Evolutionary conservation across 2,329 filamentous ascomycete species (phyloP).

Genomic region (Penicillium digitatum): DNA sequence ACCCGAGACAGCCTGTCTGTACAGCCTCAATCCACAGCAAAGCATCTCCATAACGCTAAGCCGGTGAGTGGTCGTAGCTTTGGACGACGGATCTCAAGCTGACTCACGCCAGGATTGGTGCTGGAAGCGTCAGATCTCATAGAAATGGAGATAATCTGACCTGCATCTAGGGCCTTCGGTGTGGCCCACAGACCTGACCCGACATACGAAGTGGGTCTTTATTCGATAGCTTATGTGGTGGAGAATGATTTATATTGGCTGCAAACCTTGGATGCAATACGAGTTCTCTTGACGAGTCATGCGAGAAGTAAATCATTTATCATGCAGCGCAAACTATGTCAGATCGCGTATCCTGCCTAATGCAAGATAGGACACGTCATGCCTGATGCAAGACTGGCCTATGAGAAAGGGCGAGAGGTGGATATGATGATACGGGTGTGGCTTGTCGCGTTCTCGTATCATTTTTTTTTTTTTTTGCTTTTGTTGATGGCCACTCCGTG

Average conservation of each 20-base stretch:
- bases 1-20: conserved; percentile 3
- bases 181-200: background rate
- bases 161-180: conserved; percentile 1
- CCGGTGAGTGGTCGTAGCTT: background rate
- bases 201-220: background rate
- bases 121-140: background rate
- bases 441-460: background rate
- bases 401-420: conserved; percentile 2
- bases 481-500: background rate
- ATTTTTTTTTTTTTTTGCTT: background rate
- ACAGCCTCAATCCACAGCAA: conserved; percentile 6
- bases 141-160: background rate
- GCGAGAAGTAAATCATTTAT: background rate
- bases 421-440: background rate
- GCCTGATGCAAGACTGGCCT: background rate
- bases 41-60: background rate
- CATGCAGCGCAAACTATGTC: background rate
- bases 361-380: conserved; percentile 8
- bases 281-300: background rate
- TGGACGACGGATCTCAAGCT: background rate
- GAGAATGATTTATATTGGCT: background rate
- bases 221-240: background rate
- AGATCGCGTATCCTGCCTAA: background rate
- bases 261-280: background rate
- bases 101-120: background rate